Percentiles rank a stretch among this genome's conserved stretches.
These are phyloP conservation scores for Lasiodiplodia theobromae DNA, from an alignment of 2,329 filamentous ascomycete genomes.

Conservation along the genomic window DNA sequence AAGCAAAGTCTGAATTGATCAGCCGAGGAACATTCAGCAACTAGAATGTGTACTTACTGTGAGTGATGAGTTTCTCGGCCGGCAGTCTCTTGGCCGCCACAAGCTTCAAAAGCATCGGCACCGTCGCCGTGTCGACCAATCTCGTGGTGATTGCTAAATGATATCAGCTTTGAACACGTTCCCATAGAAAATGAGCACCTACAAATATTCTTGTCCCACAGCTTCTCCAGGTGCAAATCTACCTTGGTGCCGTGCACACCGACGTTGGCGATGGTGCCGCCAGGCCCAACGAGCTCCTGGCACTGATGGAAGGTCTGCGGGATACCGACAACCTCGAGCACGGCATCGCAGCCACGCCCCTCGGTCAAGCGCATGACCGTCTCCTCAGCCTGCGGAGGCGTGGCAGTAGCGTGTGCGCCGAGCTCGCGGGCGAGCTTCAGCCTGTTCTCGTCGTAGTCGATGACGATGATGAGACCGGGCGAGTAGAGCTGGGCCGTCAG, in stretches of 20 bases:
- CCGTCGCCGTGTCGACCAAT: slow-evolving; percentile 57
- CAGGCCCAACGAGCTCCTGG: slow-evolving; percentile 61
- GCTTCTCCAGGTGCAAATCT: slow-evolving; percentile 59
- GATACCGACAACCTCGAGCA: slow-evolving; percentile 66
- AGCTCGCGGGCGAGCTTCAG: slow-evolving; percentile 57
- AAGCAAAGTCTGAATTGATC: slow-evolving; percentile 43
- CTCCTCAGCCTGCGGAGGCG: slow-evolving; percentile 44
- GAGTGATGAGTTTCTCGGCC: slow-evolving; percentile 55
- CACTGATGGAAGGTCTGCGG: slow-evolving; percentile 61
- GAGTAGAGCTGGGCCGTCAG: slow-evolving; percentile 63
- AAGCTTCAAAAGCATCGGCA: slow-evolving; percentile 58
- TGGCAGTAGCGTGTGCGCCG: slow-evolving; percentile 55
- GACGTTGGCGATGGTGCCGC: slow-evolving; percentile 64
- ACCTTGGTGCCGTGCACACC: slow-evolving; percentile 65
- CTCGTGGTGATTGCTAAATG: slow-evolving; percentile 54
- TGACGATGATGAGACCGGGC: slow-evolving; percentile 58
- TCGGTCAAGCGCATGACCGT: slow-evolving; percentile 55
- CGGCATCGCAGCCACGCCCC: slow-evolving; percentile 62
- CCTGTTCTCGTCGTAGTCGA: slow-evolving; percentile 60
- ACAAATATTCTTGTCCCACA: slow-evolving; percentile 64
- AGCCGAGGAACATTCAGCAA: not conserved
- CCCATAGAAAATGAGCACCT: slow-evolving; percentile 35
- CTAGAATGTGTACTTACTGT: slow-evolving; percentile 35
- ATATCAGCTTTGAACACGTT: not conserved
- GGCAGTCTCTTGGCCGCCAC: slow-evolving; percentile 52